A percentile compares a stretch with the other conserved stretches of the same genome.
These are phyloP conservation scores for Aspergillus sp. DNA, from an alignment of 2,329 filamentous ascomycete species.

Conservation along the genomic window DNA sequence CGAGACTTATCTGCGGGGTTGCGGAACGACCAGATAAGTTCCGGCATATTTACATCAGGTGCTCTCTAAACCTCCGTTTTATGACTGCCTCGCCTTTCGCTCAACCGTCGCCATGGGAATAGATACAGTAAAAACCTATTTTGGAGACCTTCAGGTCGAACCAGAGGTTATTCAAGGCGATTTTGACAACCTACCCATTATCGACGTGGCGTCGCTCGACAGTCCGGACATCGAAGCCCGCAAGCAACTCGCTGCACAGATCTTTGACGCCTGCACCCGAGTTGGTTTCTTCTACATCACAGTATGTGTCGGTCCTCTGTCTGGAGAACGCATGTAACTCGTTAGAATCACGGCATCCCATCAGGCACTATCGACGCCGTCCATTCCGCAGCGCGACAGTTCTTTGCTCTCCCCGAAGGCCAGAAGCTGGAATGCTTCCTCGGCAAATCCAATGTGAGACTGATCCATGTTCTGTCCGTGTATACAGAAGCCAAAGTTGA, in stretches of 20 bases:
- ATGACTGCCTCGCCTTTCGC: too few relatives aligned
- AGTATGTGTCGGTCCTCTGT: conserved; percentile 4
- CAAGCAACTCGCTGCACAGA: conserved; percentile 37
- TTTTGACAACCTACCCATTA: conserved; percentile 38
- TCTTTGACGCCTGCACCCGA: conserved; percentile 39
- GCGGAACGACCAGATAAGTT: neutral
- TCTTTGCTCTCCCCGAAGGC: conserved; percentile 40
- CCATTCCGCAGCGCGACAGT: conserved; percentile 30
- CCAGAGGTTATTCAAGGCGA: neutral
- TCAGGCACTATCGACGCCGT: conserved; percentile 12
- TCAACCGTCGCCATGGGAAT: neutral
- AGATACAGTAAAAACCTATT: neutral
- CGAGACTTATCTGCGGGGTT: neutral
- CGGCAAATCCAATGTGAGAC: conserved; percentile 21
- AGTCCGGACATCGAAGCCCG: conserved; percentile 35
- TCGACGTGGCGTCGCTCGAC: conserved; percentile 44
- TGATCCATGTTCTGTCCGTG: too few relatives aligned
- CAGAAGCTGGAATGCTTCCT: conserved; percentile 44
- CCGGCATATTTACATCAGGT: neutral
- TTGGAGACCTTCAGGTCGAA: neutral
- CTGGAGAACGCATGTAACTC: neutral
- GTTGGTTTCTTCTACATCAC: conserved; percentile 48
- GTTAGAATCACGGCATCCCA: conserved; percentile 24
- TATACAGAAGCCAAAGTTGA: too few relatives aligned
- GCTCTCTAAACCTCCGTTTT: too few relatives aligned